phyloP scores from a whole-genome alignment of 2,329 filamentous ascomycete species.

The Trichoderma sp. region DNA sequence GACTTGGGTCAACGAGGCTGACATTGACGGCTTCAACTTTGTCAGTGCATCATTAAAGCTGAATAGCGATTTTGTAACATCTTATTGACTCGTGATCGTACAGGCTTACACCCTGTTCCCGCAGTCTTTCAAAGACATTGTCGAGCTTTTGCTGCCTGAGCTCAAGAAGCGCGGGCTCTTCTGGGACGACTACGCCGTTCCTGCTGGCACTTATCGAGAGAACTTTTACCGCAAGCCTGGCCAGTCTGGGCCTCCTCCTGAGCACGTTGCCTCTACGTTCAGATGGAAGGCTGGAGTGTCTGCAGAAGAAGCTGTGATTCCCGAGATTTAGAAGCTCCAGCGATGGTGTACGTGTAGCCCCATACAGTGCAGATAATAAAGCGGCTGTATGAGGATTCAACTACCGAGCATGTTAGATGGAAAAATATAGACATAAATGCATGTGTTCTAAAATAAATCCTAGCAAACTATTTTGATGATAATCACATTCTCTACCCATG shows the following conservation, averaged over 20 bases:
- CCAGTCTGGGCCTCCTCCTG: constrained; percentile 52
- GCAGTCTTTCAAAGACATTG: constrained; percentile 68
- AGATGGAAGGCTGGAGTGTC: constrained; percentile 39
- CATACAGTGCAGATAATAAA: neutral
- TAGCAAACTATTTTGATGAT: neutral
- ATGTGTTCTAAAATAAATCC: neutral
- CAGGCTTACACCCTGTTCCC: constrained; percentile 69
- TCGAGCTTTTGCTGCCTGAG: constrained; percentile 67
- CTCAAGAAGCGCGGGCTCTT: constrained; percentile 62
- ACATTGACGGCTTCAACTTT: constrained; percentile 73
- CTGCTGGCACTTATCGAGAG: constrained; percentile 63
- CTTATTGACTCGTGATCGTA: neutral
- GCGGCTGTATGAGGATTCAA: neutral
- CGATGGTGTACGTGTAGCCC: neutral
- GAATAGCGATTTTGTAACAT: too few species aligned
- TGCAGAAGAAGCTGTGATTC: constrained; percentile 26
- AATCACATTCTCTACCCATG: neutral
- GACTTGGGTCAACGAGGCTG: constrained; percentile 53
- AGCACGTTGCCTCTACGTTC: constrained; percentile 58
- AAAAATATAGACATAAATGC: neutral
- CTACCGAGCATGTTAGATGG: neutral
- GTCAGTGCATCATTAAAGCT: constrained; percentile 46
- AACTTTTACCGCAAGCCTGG: constrained; percentile 60
- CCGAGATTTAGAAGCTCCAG: constrained; percentile 22
- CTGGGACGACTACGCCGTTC: constrained; percentile 57